These are phyloP conservation scores for Boletus sp. DNA, from an alignment of 768 basidiomycete genomes.

Conservation along the genomic window DNA sequence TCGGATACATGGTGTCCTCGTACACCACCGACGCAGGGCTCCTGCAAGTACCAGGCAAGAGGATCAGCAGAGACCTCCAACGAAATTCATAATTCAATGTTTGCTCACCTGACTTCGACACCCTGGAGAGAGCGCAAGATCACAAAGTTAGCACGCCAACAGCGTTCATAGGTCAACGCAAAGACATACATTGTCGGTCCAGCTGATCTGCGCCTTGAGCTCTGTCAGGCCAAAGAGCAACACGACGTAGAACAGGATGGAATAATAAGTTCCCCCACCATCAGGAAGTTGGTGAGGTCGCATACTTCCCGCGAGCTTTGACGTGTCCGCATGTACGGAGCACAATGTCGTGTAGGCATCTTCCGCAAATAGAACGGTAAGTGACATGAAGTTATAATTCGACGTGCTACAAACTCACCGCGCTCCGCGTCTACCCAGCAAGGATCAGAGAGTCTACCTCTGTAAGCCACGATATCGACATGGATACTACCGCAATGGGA, in stretches of 20 bases:
- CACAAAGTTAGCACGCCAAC: neutral
- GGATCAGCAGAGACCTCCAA: neutral
- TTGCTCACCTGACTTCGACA: constrained; percentile 33
- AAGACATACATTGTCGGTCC: constrained; percentile 40
- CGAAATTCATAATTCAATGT: neutral
- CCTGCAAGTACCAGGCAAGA: constrained; percentile 5
- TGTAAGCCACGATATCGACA: constrained; percentile 17
- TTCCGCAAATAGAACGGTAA: neutral
- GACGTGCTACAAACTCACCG: neutral
- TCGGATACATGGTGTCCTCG: constrained; percentile 13
- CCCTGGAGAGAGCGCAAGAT: constrained; percentile 25
- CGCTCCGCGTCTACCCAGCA: constrained; percentile 8
- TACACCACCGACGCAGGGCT: constrained; percentile 30
- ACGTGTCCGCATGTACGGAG: constrained; percentile 9
- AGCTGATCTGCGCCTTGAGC: constrained; percentile 50
- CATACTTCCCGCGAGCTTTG: constrained; percentile 11
- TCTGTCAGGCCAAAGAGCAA: constrained; percentile 53
- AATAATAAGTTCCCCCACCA: constrained; percentile 10
- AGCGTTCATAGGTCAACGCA: neutral
- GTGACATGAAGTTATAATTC: neutral
- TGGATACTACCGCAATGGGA: constrained; percentile 13
- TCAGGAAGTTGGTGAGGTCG: constrained; percentile 9
- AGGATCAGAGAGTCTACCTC: constrained; percentile 3
- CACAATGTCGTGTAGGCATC: constrained; percentile 12
- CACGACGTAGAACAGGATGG: constrained; percentile 34